Evolutionary conservation across 257 asterid species (phyloP), one percentile per base, ranked within the genome.

Genomic region (Echites panduratus): DNA sequence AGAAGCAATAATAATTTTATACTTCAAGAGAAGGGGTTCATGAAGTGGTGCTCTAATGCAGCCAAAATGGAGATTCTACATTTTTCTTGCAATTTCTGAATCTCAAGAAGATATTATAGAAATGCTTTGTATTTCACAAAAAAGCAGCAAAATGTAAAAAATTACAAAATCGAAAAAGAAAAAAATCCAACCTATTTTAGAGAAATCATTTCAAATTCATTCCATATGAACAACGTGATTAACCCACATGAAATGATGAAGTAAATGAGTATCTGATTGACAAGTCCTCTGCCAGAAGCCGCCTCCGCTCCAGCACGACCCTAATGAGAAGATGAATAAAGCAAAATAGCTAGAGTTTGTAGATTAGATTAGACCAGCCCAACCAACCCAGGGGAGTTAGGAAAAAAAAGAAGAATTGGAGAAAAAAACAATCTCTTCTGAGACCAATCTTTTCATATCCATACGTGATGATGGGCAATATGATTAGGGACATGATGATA

Each of bases 401-500:
- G 5, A 14, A 58, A 58, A 20, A 58, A 58, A 26, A 58, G 16
- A 24, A 49, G 20, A 50, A 58, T 10, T 27, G 66, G 9, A 59
- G 41, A 27, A 53, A 29, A n/a, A 27, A 32, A 20, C 41, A 59
- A 59, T 41, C 20, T 27, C 11, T 59, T 59, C 20, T 27, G 27
- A 12, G 66, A 26, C 43, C 40, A 59, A 59, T 59, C 43, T 27
- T 59, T 59, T 41, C 19, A 29, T 32, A 59, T 52, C 43, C 64
- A 58, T 26, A 58, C 40, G 24, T 56, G 38, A 58, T 3, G 43
- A 13, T 20, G 5, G 17, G 4, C 45, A 53, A 32, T 32, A 59
- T 59, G 43, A 59, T 29, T 59, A 27, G 66, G 66, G 43, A 59
- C 67, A 62, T 62, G 67, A 62, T 38, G 69, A 38, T 64, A 38